Evolutionary conservation across 2,329 filamentous ascomycete genomes (phyloP), one percentile per base, ranked within the genome.

Genomic region (Lasiodiplodia theobromae): DNA sequence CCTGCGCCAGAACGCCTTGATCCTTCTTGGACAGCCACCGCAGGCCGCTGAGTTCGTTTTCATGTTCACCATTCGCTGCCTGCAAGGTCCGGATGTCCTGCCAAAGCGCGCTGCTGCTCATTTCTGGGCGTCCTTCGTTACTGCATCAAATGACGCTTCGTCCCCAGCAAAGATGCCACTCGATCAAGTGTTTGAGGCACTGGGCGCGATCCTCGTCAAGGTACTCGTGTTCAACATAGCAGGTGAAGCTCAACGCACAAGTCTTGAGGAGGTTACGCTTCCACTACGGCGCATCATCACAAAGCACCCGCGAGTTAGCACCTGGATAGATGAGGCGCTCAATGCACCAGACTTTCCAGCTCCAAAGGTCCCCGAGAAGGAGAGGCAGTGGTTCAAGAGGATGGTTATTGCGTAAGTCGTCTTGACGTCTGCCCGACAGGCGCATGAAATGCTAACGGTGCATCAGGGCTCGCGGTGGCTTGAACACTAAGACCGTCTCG

Each of bases 81-180:
- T 96, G 7, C 86, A 89, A 53, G 90, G 90, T 14, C 88, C 85
- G 37, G 92, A 96, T 69, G 89, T 91, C 0, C 81, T 96, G 11
- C 91, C 92, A 0, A 96, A 96, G 79, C 86, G 86, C 37, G 87
- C 91, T 2, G 87, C 92, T 1, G 87, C 89, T 10, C 88, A 91
- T 34, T 92, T 96, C 70, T 96, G 93, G 92, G 52, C 60, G 6
- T 52, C 58, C 2, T 54, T 68, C 25, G 21, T 63, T 52, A 47
- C 58, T 18, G 53, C 38, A 8, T 52, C 67, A 10, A 57, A 56
- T 31, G n/a, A 64, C 23, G 40, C 51, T 4, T 25, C 58, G 4
- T 53, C 49, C 1, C 31, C 47, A 23, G 37, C 56, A 4, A 68
- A 68, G 23, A 51, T 51, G 16, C 12, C 40, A 23, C 44, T 60